Conservation (phyloP, 495 filamentous ascomycete genomes). For the Chaetomidium leptoderma region DNA sequence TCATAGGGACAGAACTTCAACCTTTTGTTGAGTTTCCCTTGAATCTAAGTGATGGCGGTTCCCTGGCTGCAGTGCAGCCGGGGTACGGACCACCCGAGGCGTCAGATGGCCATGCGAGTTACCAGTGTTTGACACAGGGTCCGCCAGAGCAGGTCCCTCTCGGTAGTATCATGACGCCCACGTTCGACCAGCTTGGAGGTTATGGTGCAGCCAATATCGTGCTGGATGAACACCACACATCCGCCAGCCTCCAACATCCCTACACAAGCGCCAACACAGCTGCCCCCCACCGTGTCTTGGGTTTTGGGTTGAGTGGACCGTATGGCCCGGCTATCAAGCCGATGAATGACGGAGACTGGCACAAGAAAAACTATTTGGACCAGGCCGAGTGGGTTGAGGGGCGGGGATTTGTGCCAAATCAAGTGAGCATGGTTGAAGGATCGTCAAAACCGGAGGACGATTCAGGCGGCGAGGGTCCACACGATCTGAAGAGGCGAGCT, state of each 20-base stretch:
- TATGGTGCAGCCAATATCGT: not conserved
- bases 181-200: not conserved
- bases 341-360: not conserved
- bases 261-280: not conserved
- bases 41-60: not conserved
- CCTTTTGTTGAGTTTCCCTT: not conserved
- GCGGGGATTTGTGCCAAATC: not conserved
- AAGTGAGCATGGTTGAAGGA: not conserved
- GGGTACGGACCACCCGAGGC: not conserved
- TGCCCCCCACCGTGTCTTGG: too few relatives aligned
- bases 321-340: not conserved
- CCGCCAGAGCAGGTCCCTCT: not conserved
- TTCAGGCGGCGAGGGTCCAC: not conserved
- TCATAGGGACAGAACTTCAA: not conserved
- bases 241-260: not conserved
- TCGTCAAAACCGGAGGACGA: not conserved
- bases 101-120: not conserved
- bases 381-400: not conserved
- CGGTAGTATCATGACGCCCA: not conserved
- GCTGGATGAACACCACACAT: not conserved
- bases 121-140: not conserved
- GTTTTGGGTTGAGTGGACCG: not conserved
- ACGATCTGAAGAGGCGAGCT: constrained; percentile 16
- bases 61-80: not conserved
- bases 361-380: not conserved